Evolutionary conservation across 2,329 filamentous ascomycete genomes (phyloP).

Genomic region (Claviceps sp.): DNA sequence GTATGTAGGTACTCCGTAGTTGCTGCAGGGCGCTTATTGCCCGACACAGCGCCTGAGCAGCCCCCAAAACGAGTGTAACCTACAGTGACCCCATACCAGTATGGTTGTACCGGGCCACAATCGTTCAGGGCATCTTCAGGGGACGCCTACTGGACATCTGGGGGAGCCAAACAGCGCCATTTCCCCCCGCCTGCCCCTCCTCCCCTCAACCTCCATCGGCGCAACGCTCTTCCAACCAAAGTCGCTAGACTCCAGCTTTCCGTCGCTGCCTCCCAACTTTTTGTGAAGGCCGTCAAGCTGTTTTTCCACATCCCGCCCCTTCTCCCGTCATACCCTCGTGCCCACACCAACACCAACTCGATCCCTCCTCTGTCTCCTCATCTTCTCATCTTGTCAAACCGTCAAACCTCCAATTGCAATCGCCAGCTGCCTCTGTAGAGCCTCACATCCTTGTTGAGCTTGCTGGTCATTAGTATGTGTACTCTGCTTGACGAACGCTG

Average conservation of each 20-base stretch:
- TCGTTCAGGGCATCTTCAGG: no score
- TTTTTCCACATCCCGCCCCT: background rate
- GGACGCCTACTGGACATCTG: no score
- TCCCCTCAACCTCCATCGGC: background rate
- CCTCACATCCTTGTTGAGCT: conserved; percentile 4
- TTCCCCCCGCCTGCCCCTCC: background rate
- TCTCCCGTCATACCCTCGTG: background rate
- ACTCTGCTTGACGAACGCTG: background rate
- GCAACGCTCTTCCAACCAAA: background rate
- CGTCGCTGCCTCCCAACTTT: conserved; percentile 1
- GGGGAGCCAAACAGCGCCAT: no score
- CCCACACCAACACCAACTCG: conserved; percentile 2
- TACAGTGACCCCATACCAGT: no score
- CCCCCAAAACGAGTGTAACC: background rate
- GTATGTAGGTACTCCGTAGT: no score
- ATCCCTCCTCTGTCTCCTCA: background rate
- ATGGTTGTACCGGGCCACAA: no score
- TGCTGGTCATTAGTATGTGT: conserved; percentile 8
- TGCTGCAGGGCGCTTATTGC: background rate
- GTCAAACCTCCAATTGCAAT: conserved; percentile 4
- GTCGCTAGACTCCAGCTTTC: background rate
- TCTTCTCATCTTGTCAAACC: background rate
- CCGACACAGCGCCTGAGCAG: background rate
- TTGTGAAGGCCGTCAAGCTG: conserved; percentile 3
- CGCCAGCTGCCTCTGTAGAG: background rate